Conservation (phyloP, 2,329 filamentous ascomycete species). For the Penicillium fuscoglaucum region DNA sequence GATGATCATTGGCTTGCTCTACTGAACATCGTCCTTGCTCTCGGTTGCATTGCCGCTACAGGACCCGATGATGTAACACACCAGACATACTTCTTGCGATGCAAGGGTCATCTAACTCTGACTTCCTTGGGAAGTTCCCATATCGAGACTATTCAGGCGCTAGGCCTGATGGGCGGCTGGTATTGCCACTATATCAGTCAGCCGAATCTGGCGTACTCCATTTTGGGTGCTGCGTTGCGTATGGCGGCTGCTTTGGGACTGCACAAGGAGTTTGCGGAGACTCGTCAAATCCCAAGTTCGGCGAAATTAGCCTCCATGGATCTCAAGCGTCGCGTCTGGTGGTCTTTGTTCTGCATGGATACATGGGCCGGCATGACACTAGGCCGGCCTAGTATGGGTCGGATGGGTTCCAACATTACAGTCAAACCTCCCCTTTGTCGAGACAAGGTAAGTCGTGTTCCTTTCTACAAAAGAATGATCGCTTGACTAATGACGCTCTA, state of each 20-base stretch:
- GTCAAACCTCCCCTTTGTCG: slow-evolving; percentile 61
- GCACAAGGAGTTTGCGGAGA: slow-evolving; percentile 62
- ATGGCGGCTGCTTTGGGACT: slow-evolving; percentile 74
- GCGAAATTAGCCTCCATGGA: slow-evolving; percentile 57
- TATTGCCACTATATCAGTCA: slow-evolving; percentile 78
- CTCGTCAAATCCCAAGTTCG: slow-evolving; percentile 45
- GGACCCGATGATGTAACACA: slow-evolving; percentile 65
- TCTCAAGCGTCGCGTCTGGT: slow-evolving; percentile 69
- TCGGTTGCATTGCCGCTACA: slow-evolving; percentile 69
- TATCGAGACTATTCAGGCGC: slow-evolving; percentile 70
- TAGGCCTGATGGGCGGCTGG: slow-evolving; percentile 71
- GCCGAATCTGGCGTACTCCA: slow-evolving; percentile 72
- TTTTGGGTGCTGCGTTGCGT: slow-evolving; percentile 68
- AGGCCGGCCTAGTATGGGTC: slow-evolving; percentile 68
- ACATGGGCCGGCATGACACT: slow-evolving; percentile 72
- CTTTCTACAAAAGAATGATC: slow-evolving; percentile 34
- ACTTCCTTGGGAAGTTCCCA: slow-evolving; percentile 69
- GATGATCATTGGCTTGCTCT: slow-evolving; percentile 71
- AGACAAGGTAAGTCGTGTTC: slow-evolving; percentile 30
- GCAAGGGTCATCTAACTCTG: slow-evolving; percentile 65
- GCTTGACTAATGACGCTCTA: slow-evolving; percentile 17
- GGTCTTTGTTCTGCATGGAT: slow-evolving; percentile 72
- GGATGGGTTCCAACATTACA: slow-evolving; percentile 67
- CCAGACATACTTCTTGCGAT: slow-evolving; percentile 67
- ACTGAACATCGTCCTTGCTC: slow-evolving; percentile 73